These are phyloP conservation scores for Lignosus rhinocerotis DNA, from an alignment of 1,284 basidiomycete species.

Conservation along the genomic window DNA sequence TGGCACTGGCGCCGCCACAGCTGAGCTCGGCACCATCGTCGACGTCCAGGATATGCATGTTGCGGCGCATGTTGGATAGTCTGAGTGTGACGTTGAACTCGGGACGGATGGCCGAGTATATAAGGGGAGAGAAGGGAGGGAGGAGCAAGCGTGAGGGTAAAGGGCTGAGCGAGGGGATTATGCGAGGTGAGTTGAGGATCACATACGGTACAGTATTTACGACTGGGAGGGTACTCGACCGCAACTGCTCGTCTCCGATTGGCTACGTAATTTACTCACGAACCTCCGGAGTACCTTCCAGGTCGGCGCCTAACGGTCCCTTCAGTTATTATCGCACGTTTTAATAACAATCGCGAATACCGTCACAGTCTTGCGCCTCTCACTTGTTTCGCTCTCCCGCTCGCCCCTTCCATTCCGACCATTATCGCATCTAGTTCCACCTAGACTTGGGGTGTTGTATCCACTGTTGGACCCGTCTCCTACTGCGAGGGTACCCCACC, in stretches of 20 bases:
- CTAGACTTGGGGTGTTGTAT: too few species aligned
- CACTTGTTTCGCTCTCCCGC: too few species aligned
- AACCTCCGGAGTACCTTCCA: conserved; percentile 13
- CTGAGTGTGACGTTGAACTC: neutral
- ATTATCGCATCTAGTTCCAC: too few species aligned
- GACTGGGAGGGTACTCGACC: conserved; percentile 20
- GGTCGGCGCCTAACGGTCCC: conserved; percentile 10
- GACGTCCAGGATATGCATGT: conserved; percentile 6
- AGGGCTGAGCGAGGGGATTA: neutral
- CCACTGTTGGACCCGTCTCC: too few species aligned
- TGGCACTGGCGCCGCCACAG: conserved; percentile 5
- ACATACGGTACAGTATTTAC: neutral
- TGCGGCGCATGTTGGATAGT: conserved; percentile 13
- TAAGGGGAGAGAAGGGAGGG: neutral
- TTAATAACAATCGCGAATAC: too few species aligned
- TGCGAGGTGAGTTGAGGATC: neutral
- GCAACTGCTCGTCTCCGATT: conserved; percentile 8
- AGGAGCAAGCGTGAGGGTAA: neutral
- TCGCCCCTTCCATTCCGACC: too few species aligned
- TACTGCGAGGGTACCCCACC: too few species aligned
- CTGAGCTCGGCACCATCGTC: conserved; percentile 14
- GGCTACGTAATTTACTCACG: conserved; percentile 3
- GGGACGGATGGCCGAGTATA: conserved; percentile 4
- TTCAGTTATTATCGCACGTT: neutral
- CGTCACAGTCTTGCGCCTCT: too few species aligned